Percentiles rank a stretch among this genome's conserved stretches.
These are phyloP conservation scores for Rutstroemia sp. DNA, from an alignment of 2,329 filamentous ascomycete species.

Conservation along the genomic window DNA sequence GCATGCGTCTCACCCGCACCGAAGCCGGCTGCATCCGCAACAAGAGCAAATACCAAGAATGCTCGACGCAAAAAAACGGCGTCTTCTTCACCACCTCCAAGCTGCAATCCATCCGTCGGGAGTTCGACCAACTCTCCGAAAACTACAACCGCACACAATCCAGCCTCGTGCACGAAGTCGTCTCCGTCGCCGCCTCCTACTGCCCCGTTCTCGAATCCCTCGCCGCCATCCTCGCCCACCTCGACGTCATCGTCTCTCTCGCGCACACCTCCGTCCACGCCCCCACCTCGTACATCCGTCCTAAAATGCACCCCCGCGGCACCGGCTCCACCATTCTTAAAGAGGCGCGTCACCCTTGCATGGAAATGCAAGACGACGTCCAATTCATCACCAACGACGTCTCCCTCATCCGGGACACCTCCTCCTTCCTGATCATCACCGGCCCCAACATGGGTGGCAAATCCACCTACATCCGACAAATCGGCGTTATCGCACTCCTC, in stretches of 20 bases:
- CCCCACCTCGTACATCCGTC: slow-evolving; percentile 82
- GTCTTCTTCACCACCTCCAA: slow-evolving; percentile 92
- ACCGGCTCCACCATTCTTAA: slow-evolving; percentile 83
- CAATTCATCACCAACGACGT: slow-evolving; percentile 99
- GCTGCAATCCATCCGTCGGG: slow-evolving; percentile 72
- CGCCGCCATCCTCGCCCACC: slow-evolving; percentile 79
- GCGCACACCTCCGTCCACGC: slow-evolving; percentile 78
- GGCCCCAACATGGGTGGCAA: slow-evolving; percentile 99
- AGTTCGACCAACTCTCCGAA: slow-evolving; percentile 88
- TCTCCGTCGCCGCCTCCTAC: slow-evolving; percentile 88
- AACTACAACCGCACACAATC: slow-evolving; percentile 94
- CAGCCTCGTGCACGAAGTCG: slow-evolving; percentile 85
- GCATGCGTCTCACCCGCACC: slow-evolving; percentile 83
- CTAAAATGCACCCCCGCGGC: slow-evolving; percentile 82
- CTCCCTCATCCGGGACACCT: slow-evolving; percentile 65
- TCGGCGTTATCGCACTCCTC: slow-evolving; percentile 94
- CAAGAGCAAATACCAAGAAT: slow-evolving; percentile 84
- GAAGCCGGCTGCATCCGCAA: slow-evolving; percentile 92
- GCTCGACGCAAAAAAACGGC: slow-evolving; percentile 96
- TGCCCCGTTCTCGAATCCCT: slow-evolving; percentile 86
- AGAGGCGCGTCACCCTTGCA: slow-evolving; percentile 91
- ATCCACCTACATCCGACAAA: slow-evolving; percentile 95
- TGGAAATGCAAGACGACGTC: slow-evolving; percentile 98
- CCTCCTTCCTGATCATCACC: slow-evolving; percentile 70
- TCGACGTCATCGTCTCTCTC: slow-evolving; percentile 56